Conservation (phyloP, 371 early-diverging fungal species). For the Mucor racemosus region DNA sequence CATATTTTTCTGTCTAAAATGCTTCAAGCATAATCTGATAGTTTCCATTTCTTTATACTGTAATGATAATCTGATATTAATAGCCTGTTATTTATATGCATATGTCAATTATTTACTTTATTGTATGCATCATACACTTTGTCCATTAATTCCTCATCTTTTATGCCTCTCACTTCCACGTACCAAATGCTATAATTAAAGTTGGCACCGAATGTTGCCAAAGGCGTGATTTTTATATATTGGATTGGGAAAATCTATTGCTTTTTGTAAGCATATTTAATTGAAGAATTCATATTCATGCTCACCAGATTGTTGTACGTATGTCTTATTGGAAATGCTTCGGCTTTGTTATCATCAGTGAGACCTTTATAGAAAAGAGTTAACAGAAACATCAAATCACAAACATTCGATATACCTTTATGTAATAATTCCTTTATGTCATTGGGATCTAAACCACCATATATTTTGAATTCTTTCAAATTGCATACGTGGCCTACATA, state of each 20-base stretch:
- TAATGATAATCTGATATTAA: neutral
- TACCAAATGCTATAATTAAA: slow-evolving; percentile 98
- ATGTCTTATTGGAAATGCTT: slow-evolving; percentile 83
- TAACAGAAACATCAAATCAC: neutral
- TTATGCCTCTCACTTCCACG: slow-evolving; percentile 83
- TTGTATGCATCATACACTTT: slow-evolving; percentile 64
- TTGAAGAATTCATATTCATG: neutral
- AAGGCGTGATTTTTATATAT: slow-evolving; percentile 94
- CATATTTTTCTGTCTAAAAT: slow-evolving; percentile 84
- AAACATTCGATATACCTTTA: slow-evolving; percentile 57
- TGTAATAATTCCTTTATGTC: slow-evolving; percentile 89
- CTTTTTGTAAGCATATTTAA: neutral
- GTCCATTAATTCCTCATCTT: slow-evolving; percentile 68
- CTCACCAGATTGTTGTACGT: slow-evolving; percentile 61
- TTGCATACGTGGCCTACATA: slow-evolving; percentile 91
- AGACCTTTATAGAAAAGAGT: slow-evolving; percentile 5
- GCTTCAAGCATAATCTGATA: slow-evolving; percentile 84
- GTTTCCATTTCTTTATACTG: slow-evolving; percentile 81
- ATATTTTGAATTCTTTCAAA: slow-evolving; percentile 95
- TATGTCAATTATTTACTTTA: slow-evolving; percentile 45
- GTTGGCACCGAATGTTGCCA: slow-evolving; percentile 89
- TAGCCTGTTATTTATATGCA: neutral
- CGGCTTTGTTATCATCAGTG: slow-evolving; percentile 87
- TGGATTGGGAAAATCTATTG: slow-evolving; percentile 76
- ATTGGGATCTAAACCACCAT: slow-evolving; percentile 78